Base-by-base conservation (phyloP, 306 rosid species). In the Herpetospermum pedunculosum region DNA sequence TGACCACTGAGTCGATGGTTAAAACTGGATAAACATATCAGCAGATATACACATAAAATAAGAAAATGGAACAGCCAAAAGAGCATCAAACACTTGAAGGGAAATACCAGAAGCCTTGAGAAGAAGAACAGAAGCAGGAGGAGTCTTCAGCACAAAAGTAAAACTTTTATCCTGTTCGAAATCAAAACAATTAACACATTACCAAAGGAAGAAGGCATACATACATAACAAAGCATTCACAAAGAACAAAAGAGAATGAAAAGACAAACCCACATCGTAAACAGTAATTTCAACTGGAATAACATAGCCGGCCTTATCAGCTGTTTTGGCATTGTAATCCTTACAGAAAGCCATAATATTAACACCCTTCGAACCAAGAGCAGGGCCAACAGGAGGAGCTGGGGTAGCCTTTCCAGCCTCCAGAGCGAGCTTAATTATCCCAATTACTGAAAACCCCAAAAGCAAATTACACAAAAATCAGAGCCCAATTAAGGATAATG, bases 361-460 rank as follows among this genome's bases (percentile, higher is more conserved):
- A 8, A 94, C 99, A 79, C 99, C 99, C 77, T 94, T 94, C 0
- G 99, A 89, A 85, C 99, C 97, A 69, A 94, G 82, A 11, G 99
- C 99, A 35, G 99, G 99, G 15, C 99, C 99, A 19, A 94, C 99
- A 1, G 99, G 99, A 49, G 99, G 99, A 26, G 99, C 97, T 21
- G 99, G 99, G 7, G 99, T 91, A n/a, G 99, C 99, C 83, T 94
- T 94, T 2, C 99, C 99, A 32, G 99, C 99, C 88, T 94, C 97
- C 52, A 94, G 92, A 15, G 99, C 99, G 48, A 94, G 84, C 83
- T 94, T 94, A 57, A 94, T 94, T 62, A 91, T 12, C 54, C 99
- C 99, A 76, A 94, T 83, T 76, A 91, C 99, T 94, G 83, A 62
- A 75, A 34, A 58, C 43, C 38, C 43, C 43, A 52, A 59, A 35